phyloP scores from a whole-genome alignment of 345 rosid genomes.

The Zanthoxylum bungeanum region DNA sequence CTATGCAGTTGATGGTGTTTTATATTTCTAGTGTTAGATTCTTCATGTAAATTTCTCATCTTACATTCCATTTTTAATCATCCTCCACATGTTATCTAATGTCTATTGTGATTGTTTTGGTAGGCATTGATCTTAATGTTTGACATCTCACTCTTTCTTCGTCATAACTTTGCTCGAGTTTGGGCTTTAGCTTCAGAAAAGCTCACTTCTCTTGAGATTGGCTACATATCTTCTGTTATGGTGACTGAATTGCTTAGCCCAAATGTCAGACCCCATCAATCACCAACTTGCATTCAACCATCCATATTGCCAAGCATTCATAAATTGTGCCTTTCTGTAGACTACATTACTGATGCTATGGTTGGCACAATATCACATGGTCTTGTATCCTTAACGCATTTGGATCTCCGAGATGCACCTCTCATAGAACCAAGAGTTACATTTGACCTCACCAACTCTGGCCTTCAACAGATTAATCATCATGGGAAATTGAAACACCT shows the following conservation, averaged over 20 bases:
- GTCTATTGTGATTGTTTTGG: slow-evolving; percentile 7
- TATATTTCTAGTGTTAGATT: neutral
- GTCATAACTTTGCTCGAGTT: slow-evolving; percentile 55
- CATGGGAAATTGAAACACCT: slow-evolving; percentile 77
- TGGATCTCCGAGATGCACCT: slow-evolving; percentile 90
- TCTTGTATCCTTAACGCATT: slow-evolving; percentile 58
- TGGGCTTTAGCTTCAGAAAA: slow-evolving; percentile 76
- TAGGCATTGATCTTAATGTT: slow-evolving; percentile 76
- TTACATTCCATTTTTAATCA: slow-evolving; percentile 5
- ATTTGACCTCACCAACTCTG: slow-evolving; percentile 78
- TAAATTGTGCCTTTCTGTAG: slow-evolving; percentile 72
- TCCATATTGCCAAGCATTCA: slow-evolving; percentile 59
- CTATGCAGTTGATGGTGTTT: neutral
- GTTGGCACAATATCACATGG: slow-evolving; percentile 67
- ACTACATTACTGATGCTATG: slow-evolving; percentile 70
- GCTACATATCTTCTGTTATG: slow-evolving; percentile 70
- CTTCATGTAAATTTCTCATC: slow-evolving; percentile 2
- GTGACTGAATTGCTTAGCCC: slow-evolving; percentile 73
- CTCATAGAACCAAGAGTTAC: slow-evolving; percentile 58
- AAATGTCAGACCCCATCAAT: slow-evolving; percentile 31
- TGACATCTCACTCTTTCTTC: slow-evolving; percentile 68
- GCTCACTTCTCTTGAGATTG: slow-evolving; percentile 81
- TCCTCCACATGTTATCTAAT: neutral
- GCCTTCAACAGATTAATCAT: slow-evolving; percentile 77
- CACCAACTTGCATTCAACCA: slow-evolving; percentile 29